A percentile compares a stretch with the other conserved stretches of the same genome.
Evolutionary conservation across 768 basidiomycete genomes (phyloP).

Genomic region (Collybiopsis luxurians): DNA sequence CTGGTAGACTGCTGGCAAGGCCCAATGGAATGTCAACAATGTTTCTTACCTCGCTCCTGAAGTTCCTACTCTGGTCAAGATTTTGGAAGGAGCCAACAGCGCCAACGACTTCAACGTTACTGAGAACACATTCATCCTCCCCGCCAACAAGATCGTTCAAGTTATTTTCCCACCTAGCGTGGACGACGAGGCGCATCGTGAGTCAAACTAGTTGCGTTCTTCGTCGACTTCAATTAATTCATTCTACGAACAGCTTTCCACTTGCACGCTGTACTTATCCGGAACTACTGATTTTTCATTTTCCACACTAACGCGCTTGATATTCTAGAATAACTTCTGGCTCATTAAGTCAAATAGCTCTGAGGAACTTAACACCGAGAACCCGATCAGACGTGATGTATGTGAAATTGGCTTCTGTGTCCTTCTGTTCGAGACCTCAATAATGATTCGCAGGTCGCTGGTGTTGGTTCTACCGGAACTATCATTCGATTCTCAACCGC

Average conservation of each 20-base stretch:
- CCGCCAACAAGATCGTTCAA: slow-evolving; percentile 35
- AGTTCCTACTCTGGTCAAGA: slow-evolving; percentile 23
- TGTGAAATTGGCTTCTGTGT: no score
- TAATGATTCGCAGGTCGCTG: slow-evolving; percentile 15
- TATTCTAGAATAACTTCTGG: slow-evolving; percentile 32
- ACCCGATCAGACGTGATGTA: slow-evolving; percentile 43
- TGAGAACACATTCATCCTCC: slow-evolving; percentile 38
- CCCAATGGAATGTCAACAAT: slow-evolving; percentile 31
- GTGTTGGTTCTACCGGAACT: slow-evolving; percentile 14
- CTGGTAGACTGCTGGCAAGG: slow-evolving; percentile 16
- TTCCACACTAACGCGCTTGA: not conserved
- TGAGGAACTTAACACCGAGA: slow-evolving; percentile 32
- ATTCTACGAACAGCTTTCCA: slow-evolving; percentile 18
- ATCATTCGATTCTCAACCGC: slow-evolving; percentile 55
- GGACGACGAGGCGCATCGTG: slow-evolving; percentile 25
- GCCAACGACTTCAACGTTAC: slow-evolving; percentile 26
- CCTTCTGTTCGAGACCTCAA: not conserved
- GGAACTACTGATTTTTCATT: not conserved
- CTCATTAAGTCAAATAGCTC: slow-evolving; percentile 35
- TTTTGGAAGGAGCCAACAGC: slow-evolving; percentile 29
- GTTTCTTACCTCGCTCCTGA: slow-evolving; percentile 24
- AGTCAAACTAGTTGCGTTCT: not conserved
- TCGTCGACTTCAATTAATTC: not conserved
- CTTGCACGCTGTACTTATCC: slow-evolving; percentile 24
- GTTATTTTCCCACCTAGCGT: slow-evolving; percentile 29